Evolutionary conservation across 2,329 filamentous ascomycete species (phyloP), one percentile per base, ranked within the genome.

Genomic region (Fusarium mundagurra): DNA sequence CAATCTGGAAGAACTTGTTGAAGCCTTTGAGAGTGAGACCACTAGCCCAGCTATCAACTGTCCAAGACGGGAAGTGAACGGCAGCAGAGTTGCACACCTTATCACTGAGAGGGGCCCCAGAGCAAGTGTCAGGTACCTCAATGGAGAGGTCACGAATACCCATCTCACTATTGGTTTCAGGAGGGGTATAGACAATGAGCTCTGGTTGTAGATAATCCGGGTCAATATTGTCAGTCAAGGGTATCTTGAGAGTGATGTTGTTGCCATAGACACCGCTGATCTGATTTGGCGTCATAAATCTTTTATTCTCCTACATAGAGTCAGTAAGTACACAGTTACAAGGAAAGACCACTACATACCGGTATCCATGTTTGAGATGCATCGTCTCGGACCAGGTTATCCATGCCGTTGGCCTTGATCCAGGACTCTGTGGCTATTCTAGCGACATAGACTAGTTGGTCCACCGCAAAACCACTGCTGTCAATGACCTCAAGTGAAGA

Each of bases 11-110:
- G 33, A 73, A 75, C 4, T 58, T 48, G n/a, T 78, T 78, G 50
- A 78, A 78, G 10, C 72, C 71, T 6, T 57, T 68, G 27, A 78
- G 45, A 7, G 18, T 61, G 3, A 78, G n/a, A 1, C 51, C 63
- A 14, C 71, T 66, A 4, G 47, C 68, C 66, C 67, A 78, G 38
- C 76, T 78, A 7, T 78, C 76, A 2, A 71, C 67, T 1, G 76
- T 72, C 76, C 76, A 78, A 0, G 76, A 34, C 1, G 70, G 43
- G 14, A 78, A 74, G n/a, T 36, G n/a, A 16, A 78, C 14, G 2
- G 72, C 76, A 13, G 76, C 64, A 2, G 33, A 48, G 33, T 76
- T 76, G 53, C 76, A 78, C 0, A 63, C 41, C 1, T 45, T 24
- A 0, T 57, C 34, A 1, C 6, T 36, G 6, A 74, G 31, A 5